Conservation (phyloP, 176 grass and related monocot genomes). For the Musa troglodytarum region DNA sequence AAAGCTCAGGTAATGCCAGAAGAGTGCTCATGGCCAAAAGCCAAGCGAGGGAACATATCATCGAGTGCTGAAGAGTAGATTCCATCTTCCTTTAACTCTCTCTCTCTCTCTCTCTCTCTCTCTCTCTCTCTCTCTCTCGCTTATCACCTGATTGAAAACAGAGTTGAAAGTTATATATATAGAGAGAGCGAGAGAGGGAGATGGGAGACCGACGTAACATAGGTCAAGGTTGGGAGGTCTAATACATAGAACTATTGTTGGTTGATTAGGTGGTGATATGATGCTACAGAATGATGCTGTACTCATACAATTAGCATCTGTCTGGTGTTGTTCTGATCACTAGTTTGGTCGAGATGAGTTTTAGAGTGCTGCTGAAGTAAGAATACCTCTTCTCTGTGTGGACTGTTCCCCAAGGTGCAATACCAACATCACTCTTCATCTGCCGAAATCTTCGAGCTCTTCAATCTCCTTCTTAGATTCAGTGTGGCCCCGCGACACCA, state of each 20-base stretch:
- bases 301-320: background rate
- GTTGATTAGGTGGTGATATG: constrained; percentile 39
- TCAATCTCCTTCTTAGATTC: no score
- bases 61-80: background rate
- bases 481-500: background rate
- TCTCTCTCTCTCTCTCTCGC: no score
- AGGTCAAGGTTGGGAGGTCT: background rate
- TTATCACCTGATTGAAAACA: background rate
- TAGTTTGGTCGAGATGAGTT: constrained; percentile 67
- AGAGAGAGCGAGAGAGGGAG: no score
- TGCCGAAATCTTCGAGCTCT: no score
- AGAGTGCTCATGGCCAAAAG: constrained; percentile 21
- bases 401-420: background rate
- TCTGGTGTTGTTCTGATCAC: background rate
- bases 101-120: background rate
- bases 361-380: constrained; percentile 80
- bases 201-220: background rate
- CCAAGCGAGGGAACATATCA: background rate
- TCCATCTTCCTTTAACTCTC: constrained; percentile 18
- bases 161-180: background rate
- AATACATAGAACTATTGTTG: constrained; percentile 32
- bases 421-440: background rate
- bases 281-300: no score
- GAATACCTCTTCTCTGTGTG: background rate
- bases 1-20: constrained; percentile 21